A percentile compares a stretch with the other conserved stretches of the same genome.
These are phyloP conservation scores for Metschnikowia cerradonensis DNA, from an alignment of 805 yeast genomes.

Conservation along the genomic window DNA sequence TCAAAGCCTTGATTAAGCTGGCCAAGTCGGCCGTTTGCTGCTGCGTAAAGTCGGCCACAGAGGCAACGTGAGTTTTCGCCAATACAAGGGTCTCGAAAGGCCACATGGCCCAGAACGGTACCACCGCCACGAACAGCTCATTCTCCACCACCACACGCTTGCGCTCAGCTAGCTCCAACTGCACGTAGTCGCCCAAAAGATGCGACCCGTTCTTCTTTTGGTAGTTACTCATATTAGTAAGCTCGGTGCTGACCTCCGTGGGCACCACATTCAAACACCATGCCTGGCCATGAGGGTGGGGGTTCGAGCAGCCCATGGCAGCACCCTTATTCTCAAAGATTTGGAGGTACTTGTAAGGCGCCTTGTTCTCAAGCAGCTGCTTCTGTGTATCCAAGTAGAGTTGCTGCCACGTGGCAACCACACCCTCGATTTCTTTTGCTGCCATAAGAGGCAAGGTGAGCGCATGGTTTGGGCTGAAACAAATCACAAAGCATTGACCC, in stretches of 20 bases:
- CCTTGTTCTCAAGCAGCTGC: constrained; percentile 32
- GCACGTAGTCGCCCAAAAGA: constrained; percentile 60
- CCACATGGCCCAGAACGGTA: constrained; percentile 83
- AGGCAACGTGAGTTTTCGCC: constrained; percentile 50
- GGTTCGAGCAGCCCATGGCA: constrained; percentile 80
- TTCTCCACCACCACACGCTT: constrained; percentile 55
- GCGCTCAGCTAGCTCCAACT: constrained; percentile 47
- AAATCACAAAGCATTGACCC: constrained; percentile 68
- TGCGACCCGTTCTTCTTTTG: constrained; percentile 37
- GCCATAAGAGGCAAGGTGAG: constrained; percentile 63
- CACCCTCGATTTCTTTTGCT: constrained; percentile 37
- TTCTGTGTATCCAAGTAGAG: constrained; percentile 44
- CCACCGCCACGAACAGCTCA: constrained; percentile 61
- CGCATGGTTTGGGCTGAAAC: constrained; percentile 68
- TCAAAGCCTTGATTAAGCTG: constrained; percentile 45
- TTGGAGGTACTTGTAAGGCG: constrained; percentile 58
- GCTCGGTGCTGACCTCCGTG: constrained; percentile 60
- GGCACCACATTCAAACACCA: constrained; percentile 70
- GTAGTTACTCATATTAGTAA: constrained; percentile 49
- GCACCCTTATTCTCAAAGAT: constrained; percentile 75
- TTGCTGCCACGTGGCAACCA: constrained; percentile 59
- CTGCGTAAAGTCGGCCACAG: constrained; percentile 44
- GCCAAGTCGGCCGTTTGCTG: constrained; percentile 55
- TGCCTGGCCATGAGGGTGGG: constrained; percentile 81
- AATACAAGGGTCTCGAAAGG: constrained; percentile 70